Base-by-base conservation (phyloP, 805 yeast species). In the Yamadazyma tumulicola region DNA sequence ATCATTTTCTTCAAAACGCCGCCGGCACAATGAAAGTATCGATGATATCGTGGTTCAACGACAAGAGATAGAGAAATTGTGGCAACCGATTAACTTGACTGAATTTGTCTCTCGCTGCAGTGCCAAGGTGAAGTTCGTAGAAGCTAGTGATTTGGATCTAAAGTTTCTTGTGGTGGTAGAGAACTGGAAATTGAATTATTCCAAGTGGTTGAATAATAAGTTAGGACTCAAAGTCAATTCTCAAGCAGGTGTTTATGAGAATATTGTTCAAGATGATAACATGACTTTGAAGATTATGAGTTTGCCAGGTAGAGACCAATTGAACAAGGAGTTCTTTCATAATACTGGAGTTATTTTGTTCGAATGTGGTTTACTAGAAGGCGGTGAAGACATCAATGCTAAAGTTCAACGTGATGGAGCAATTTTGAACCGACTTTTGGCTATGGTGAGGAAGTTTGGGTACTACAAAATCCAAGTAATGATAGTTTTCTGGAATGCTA, bases 191-290 rank as follows among this genome's bases (percentile, higher is more conserved):
- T 45, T 56, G 19, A 58, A 61, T 3, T 61, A 66, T 32, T 71
- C 78, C 1, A 63, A 61, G 32, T 77, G 82, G 82, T 52, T 75
- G 28, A 61, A 62, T 14, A 54, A 59, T 12, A 74, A 74, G 46
- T 53, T 77, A 7, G 45, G 55, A 3, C 51, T 78, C 18, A 51
- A 48, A 26, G 54, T 59, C 28, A 57, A 64, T 42, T 32, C 33
- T 22, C 57, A 47, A 9, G 47, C 46, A 25, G 33, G 41, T 14
- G 48, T 57, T 11, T 67, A 61, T 37, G 52, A 54, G 32, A 50
- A 50, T 19, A 27, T 29, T 4, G 38, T 66, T 13, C 32, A 37
- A n/a, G 47, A 50, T 15, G 54, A 54, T 10, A 51, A 55, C 19
- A 33, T 64, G n/a, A 34, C 32, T 0, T 32, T 78, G 4, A 45